phyloP scores from a whole-genome alignment of 2,329 filamentous ascomycete genomes.

The Aaosphaeria pasadenensis region DNA sequence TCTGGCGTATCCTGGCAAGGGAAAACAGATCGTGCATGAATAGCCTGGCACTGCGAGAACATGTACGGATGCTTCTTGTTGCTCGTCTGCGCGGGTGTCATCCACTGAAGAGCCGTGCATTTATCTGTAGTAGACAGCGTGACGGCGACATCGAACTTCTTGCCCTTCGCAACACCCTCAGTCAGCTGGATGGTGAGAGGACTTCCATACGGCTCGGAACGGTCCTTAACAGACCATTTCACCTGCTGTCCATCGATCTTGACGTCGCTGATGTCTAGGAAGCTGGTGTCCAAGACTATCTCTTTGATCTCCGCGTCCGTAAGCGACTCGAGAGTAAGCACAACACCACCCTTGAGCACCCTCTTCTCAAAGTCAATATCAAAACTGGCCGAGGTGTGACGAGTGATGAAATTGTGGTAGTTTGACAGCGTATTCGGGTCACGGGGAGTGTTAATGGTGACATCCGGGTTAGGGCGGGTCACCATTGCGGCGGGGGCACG shows the following conservation, averaged over 20 bases:
- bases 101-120: slow-evolving; percentile 93
- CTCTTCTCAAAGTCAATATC: slow-evolving; percentile 80
- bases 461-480: slow-evolving; percentile 29
- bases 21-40: slow-evolving; percentile 89
- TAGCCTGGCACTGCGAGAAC: slow-evolving; percentile 97
- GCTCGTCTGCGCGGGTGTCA: slow-evolving; percentile 87
- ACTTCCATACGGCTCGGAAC: slow-evolving; percentile 70
- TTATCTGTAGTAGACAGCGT: slow-evolving; percentile 74
- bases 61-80: slow-evolving; percentile 97
- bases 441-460: slow-evolving; percentile 49
- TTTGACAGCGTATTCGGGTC: slow-evolving; percentile 92
- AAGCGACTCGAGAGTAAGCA: slow-evolving; percentile 72
- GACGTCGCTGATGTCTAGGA: slow-evolving; percentile 70
- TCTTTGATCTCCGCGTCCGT: slow-evolving; percentile 70
- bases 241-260: slow-evolving; percentile 63
- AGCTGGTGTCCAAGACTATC: slow-evolving; percentile 80
- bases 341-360: slow-evolving; percentile 72
- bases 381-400: slow-evolving; percentile 78
- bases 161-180: slow-evolving; percentile 44
- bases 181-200: slow-evolving; percentile 62
- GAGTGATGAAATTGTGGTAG: slow-evolving; percentile 82
- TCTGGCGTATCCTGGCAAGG: slow-evolving; percentile 97
- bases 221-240: slow-evolving; percentile 69
- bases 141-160: slow-evolving; percentile 47
- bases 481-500: slow-evolving; percentile 29